Evolutionary conservation across 352 stramenopile genomes (phyloP), one percentile per base, ranked within the genome.

Genomic region (Phytophthora ramorum): DNA sequence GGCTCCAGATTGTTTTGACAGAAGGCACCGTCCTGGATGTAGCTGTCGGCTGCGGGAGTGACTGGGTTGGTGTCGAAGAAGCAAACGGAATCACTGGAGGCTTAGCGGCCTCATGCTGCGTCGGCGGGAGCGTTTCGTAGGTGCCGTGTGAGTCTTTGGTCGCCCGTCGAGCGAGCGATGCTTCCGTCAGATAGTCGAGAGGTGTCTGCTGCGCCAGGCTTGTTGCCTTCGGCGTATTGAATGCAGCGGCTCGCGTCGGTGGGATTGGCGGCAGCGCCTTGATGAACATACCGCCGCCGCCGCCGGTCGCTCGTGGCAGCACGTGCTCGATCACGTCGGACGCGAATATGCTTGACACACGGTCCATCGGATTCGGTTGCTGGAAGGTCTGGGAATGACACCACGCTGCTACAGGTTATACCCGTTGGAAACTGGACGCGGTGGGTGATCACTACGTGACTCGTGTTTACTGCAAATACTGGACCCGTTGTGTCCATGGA

Each of bases 251-350:
- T 6, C 12, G n/a, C 4, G 30, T 14, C 49, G 13, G 51, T 4
- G 16, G 17, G 17, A 34, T 50, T 3, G 34, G 43, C 3, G 55
- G 48, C 6, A 32, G 22, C 7, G 24, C 1, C 13, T 57, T 8
- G 1, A 22, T 28, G 32, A 66, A 58, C 17, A 71, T 58, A 1
- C 16, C 7, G 8, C 24, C 49, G 0, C 26, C 12, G 7, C 49
- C 28, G 37, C 55, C 20, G 1, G 44, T 38, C 12, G 58, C 64
- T 17, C 64, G 64, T 3, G 59, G 64, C n/a, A 48, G 22, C 35
- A 72, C 57, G 37, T 62, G 58, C 4, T 28, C 50, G 14, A 72
- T 72, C 26, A 72, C 57, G 20, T 71, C 38, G 26, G 43, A 67
- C 8, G 53, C 45, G 57, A 71, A 62, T 34, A 66, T 71, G 12